These are phyloP conservation scores for Penicillium sp. DNA, from an alignment of 2,329 filamentous ascomycete genomes.

Conservation along the genomic window DNA sequence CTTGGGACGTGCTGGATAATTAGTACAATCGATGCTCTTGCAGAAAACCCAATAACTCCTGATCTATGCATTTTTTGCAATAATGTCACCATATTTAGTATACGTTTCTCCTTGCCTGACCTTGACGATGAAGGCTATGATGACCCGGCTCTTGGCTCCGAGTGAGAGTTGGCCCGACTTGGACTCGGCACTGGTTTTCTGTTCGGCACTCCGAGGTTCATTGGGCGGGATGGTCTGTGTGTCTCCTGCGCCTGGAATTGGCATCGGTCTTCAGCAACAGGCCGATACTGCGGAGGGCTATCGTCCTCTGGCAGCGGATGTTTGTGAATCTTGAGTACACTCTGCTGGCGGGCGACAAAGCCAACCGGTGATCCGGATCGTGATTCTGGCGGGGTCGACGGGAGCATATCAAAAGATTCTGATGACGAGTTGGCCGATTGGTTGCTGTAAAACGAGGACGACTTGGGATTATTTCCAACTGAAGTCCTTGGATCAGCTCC, in stretches of 20 bases:
- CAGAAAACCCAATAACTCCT: slow-evolving; percentile 2
- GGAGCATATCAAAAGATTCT: slow-evolving; percentile 48
- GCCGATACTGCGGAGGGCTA: slow-evolving; percentile 38
- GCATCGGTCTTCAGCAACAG: slow-evolving; percentile 28
- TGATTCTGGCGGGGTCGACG: slow-evolving; percentile 41
- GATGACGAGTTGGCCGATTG: slow-evolving; percentile 35
- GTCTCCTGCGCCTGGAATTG: slow-evolving; percentile 19
- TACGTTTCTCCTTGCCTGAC: background rate
- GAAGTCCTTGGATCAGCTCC: slow-evolving; percentile 45
- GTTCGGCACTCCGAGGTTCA: slow-evolving; percentile 44
- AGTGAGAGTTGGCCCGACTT: slow-evolving; percentile 16
- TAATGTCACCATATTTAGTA: background rate
- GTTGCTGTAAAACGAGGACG: slow-evolving; percentile 25
- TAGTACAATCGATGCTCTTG: background rate
- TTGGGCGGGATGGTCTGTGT: slow-evolving; percentile 31
- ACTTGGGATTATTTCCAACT: slow-evolving; percentile 38
- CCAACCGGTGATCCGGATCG: slow-evolving; percentile 38
- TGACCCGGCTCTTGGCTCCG: slow-evolving; percentile 3
- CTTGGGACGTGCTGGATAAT: background rate
- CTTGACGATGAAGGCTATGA: background rate
- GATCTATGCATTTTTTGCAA: slow-evolving; percentile 6
- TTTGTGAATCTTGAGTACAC: slow-evolving; percentile 38
- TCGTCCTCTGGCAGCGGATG: slow-evolving; percentile 32
- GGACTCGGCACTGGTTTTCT: slow-evolving; percentile 44
- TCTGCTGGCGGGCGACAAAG: slow-evolving; percentile 37